A percentile compares a stretch with the other conserved stretches of the same genome.
These are phyloP conservation scores for Schizochytrium sp. DNA, from an alignment of 108 stramenopile genomes.

Conservation along the genomic window DNA sequence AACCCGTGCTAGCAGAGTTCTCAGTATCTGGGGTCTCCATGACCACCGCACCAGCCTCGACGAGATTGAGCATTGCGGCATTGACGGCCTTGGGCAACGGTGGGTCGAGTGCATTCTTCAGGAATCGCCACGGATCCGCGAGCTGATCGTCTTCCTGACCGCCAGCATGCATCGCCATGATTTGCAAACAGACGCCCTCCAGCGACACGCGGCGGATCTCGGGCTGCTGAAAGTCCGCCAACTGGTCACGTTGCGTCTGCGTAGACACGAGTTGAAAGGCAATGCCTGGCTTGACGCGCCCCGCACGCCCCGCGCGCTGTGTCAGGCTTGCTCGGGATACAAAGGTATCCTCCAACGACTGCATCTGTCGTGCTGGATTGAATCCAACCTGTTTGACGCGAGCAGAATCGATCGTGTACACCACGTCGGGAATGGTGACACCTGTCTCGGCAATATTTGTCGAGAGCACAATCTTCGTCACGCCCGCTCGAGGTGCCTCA, in stretches of 20 bases:
- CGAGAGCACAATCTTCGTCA: slow-evolving; percentile 75
- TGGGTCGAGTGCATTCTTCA: slow-evolving; percentile 14
- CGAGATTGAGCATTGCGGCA: slow-evolving; percentile 53
- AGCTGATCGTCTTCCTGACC: background rate
- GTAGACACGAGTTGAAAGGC: slow-evolving; percentile 59
- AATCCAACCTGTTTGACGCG: slow-evolving; percentile 47
- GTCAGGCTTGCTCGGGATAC: slow-evolving; percentile 70
- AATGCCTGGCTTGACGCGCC: slow-evolving; percentile 73
- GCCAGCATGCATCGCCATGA: slow-evolving; percentile 62
- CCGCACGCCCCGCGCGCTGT: slow-evolving; percentile 85
- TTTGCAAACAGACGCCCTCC: slow-evolving; percentile 76
- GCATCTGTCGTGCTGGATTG: slow-evolving; percentile 39
- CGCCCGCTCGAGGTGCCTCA: slow-evolving; percentile 49
- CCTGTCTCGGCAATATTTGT: slow-evolving; percentile 90
- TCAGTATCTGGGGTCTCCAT: background rate
- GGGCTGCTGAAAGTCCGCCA: slow-evolving; percentile 63
- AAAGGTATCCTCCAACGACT: slow-evolving; percentile 66
- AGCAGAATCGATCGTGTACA: slow-evolving; percentile 47
- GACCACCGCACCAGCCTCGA: background rate
- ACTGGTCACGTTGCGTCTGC: slow-evolving; percentile 47
- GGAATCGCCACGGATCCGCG: slow-evolving; percentile 35
- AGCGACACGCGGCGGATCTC: slow-evolving; percentile 79
- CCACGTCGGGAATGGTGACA: slow-evolving; percentile 55
- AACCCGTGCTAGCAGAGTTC: no score
- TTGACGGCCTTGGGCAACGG: background rate